Base-by-base conservation (phyloP, 805 yeast species). In the Saturnispora ahearnii region DNA sequence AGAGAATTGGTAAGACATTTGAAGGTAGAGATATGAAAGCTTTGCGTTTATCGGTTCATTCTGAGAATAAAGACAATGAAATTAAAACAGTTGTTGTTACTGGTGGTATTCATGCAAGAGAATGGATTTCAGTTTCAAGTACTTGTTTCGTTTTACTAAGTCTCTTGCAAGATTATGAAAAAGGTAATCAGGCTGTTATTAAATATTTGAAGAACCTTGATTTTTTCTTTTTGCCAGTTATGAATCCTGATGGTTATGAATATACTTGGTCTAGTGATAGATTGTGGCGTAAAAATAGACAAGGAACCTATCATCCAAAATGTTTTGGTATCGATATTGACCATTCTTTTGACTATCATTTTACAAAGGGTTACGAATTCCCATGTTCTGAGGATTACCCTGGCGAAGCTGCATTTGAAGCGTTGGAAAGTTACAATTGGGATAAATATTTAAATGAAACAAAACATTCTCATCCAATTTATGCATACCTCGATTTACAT, bases 211-310 rank as follows among this genome's bases (percentile, higher is more conserved):
- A 80, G 43, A 67, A 78, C 42, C 64, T 87, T 51, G 91, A 87
- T 59, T 84, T 85, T 57, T 63, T 86, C 32, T 80, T 89, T 55
- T 73, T 88, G 30, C 97, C 97, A 0, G 86, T 87, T 11, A 76
- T 82, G 64, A 89, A 89, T 60, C 96, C 96, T 1, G 97, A 89
- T 66, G 97, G 97, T 0, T 89, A 89, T 62, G 86, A 73, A 12
- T 84, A 84, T 62, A 73, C 95, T 2, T 89, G 96, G 96, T 73
- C 71, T 2, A 60, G 68, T 28, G 96, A 89, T 62, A 70, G 97
- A 50, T 68, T 89, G 52, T 89, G 97, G 97, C 71, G 93, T 43
- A 89, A 89, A 60, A 89, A 87, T 65, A 73, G 96, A 53, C 96
- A 89, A 65, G 78, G 79, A 48, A 82, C 93, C 0, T 76, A 72